Evolutionary conservation across 2,329 filamentous ascomycete species (phyloP), one percentile per base, ranked within the genome.

Genomic region (Alternaria gansuensis): DNA sequence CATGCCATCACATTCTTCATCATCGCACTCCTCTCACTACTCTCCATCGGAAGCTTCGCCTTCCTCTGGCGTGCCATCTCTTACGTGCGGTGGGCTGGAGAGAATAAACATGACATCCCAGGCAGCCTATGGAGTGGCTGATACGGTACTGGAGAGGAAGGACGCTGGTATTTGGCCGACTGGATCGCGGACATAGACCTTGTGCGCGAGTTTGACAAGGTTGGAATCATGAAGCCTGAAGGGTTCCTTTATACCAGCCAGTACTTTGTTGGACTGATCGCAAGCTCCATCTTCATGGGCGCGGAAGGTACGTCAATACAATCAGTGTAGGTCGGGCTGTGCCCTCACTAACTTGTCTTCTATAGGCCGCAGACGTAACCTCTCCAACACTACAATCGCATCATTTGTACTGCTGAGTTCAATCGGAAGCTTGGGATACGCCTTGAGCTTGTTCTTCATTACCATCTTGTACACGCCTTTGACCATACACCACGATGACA

Each of bases 191-290:
- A 87, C 34, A 82, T 82, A 2, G 79, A 84, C 24, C 69, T 87
- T 23, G 80, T 84, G 61, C 74, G 74, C 8, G 83, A 87, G 70
- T 81, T 82, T 10, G 79, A 86, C 57, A 82, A 85, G 59, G 84
- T 87, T 24, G 77, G 87, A 4, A 79, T 84, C 6, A 83, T 84
- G 66, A 84, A 81, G 49, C 79, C 82, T 3, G 82, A 83, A 48
- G 82, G 85, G 14, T 83, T 87, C 68, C 86, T 86, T 82, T 89
- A 87, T 84, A 85, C 83, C 6, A 85, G 85, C 60, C 87, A 89
- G 75, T 79, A 85, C 41, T 84, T 87, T 57, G 77, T 85, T 11
- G 83, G 81, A 28, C 79, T 82, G 11, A 76, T 84, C 29, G 81
- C 84, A 1, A 87, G 84, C 80, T 84, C 82, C 53, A 75, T 85